A percentile compares a stretch with the other conserved stretches of the same genome.
phyloP scores from a whole-genome alignment of 768 basidiomycete genomes.

The Cantharellus anzutake region DNA sequence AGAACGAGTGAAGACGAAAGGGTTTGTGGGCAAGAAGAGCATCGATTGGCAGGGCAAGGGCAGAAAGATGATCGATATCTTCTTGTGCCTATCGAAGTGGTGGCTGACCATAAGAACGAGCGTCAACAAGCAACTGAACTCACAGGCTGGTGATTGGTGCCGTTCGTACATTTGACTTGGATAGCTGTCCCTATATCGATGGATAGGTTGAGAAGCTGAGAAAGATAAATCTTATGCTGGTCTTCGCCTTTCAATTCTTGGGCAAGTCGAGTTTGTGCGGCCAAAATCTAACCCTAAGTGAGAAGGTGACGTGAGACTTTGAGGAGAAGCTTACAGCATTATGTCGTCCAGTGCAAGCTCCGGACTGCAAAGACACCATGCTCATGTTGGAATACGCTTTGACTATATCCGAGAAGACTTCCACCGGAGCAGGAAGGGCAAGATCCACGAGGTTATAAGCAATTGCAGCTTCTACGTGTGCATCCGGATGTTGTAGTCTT shows the following conservation, averaged over 20 bases:
- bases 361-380: background rate
- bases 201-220: slow-evolving; percentile 73
- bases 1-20: slow-evolving; percentile 37
- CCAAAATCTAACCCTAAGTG: slow-evolving; percentile 38
- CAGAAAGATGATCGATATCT: slow-evolving; percentile 73
- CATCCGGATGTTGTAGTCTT: slow-evolving; percentile 65
- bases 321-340: background rate
- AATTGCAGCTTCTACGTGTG: slow-evolving; percentile 77
- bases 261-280: slow-evolving; percentile 79
- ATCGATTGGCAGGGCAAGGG: slow-evolving; percentile 79
- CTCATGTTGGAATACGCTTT: slow-evolving; percentile 31
- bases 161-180: slow-evolving; percentile 47
- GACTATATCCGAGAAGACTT: slow-evolving; percentile 67
- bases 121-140: background rate
- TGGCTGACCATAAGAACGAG: background rate
- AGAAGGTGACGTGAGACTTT: background rate
- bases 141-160: slow-evolving; percentile 6
- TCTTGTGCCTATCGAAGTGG: slow-evolving; percentile 42
- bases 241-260: slow-evolving; percentile 59
- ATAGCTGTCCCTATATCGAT: slow-evolving; percentile 82
- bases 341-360: background rate
- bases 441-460: slow-evolving; percentile 83
- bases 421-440: slow-evolving; percentile 57
- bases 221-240: slow-evolving; percentile 57
- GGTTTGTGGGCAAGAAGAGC: slow-evolving; percentile 54